Base-by-base conservation (phyloP, 140 eudicot genomes). In the Stevia rebaudiana region DNA sequence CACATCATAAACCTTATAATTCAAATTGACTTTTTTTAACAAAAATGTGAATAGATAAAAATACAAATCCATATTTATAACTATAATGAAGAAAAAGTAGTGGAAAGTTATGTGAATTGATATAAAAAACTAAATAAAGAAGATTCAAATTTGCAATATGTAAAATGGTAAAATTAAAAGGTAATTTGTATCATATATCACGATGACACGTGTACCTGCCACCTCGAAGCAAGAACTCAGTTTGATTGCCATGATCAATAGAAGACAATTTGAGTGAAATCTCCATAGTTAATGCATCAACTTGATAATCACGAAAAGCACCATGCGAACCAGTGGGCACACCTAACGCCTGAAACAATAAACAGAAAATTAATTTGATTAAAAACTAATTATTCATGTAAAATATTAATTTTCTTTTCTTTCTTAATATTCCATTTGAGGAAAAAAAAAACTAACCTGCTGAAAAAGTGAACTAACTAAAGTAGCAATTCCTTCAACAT, bases 251-350 rank as follows among this genome's bases (percentile, higher is more conserved):
- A 12, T 28, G 70, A 40, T 73, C 49, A 66, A 51, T 75, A 9
- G 80, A 74, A 35, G 84, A 69, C 9, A 43, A 51, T 69, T 59
- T 78, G 11, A 81, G 74, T 63, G 89, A 80, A 57, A 92, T 65
- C 76, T 80, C 90, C 81, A 94, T 65, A 39, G 99, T 94, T 36
- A 94, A 73, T 15, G 99, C 95, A 72, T 94, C 99, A 78, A 94
- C 79, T 78, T 94, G 99, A 83, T 94, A 94, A 88, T 94, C 97
- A 47, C 97, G 95, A 43, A 94, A 94, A 75, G 97, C 97, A 39
- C 95, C 99, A 80, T 94, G 99, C 19, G 97, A 79, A 68, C 99
- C 99, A 5, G 97, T 94, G 22, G 99, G 99, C 72, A 94, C 71
- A 59, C 99, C 99, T 59, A 88, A 70, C 13, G 97, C 99, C 99